phyloP scores from a whole-genome alignment of 805 yeast genomes.

The Clavispora fructus region DNA sequence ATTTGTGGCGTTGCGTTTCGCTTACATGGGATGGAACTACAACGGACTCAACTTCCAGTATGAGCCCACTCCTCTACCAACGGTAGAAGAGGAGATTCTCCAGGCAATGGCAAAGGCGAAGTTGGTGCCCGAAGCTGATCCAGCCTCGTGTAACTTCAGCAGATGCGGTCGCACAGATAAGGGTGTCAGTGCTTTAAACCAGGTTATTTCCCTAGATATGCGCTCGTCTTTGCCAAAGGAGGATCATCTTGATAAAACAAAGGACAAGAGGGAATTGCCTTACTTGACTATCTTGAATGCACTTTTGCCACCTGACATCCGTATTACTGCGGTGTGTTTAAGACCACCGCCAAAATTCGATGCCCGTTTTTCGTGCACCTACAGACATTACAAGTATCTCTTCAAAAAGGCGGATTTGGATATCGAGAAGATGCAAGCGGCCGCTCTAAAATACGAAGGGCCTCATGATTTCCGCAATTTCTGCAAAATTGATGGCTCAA shows the following conservation, averaged over 20 bases:
- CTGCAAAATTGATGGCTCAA: constrained; percentile 91
- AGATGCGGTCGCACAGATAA: constrained; percentile 93
- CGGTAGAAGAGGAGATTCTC: constrained; percentile 75
- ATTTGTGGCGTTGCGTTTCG: constrained; percentile 73
- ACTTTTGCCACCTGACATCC: constrained; percentile 72
- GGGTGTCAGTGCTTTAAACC: constrained; percentile 97
- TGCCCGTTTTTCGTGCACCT: constrained; percentile 87
- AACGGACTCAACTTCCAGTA: constrained; percentile 83
- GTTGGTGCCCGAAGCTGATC: constrained; percentile 56
- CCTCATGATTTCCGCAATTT: constrained; percentile 89
- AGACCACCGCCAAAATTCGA: constrained; percentile 81
- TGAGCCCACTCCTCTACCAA: constrained; percentile 72
- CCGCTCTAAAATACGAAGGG: constrained; percentile 61
- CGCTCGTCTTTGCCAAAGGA: constrained; percentile 63
- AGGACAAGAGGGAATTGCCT: constrained; percentile 67
- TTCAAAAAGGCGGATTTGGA: constrained; percentile 59
- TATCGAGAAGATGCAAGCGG: constrained; percentile 61
- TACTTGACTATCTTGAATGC: constrained; percentile 74
- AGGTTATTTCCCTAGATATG: constrained; percentile 76
- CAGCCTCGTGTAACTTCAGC: constrained; percentile 65
- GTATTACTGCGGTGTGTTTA: constrained; percentile 75
- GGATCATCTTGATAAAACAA: constrained; percentile 51
- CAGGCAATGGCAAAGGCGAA: constrained; percentile 66
- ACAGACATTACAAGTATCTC: constrained; percentile 80
- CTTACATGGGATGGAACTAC: constrained; percentile 92